phyloP scores from a whole-genome alignment of 1,284 basidiomycete genomes.

The Rhodotorula sp. region DNA sequence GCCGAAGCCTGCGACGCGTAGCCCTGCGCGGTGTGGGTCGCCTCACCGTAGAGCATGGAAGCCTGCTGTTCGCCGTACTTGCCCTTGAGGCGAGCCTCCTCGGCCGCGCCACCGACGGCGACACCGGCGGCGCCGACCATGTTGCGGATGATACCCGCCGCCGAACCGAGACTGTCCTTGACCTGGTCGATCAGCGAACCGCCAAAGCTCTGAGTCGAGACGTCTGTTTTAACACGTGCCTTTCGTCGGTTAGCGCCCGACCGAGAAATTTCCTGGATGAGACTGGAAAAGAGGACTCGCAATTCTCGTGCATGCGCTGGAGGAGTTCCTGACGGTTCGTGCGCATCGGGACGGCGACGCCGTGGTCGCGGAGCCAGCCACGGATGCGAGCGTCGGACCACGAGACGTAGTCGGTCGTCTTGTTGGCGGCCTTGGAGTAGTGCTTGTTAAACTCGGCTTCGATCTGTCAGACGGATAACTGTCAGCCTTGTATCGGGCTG shows the following conservation, averaged over 20 bases:
- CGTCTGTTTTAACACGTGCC: slow-evolving; percentile 16
- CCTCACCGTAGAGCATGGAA: slow-evolving; percentile 26
- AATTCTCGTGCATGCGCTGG: slow-evolving; percentile 67
- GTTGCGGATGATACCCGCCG: slow-evolving; percentile 42
- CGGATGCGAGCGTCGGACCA: slow-evolving; percentile 47
- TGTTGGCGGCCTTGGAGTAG: slow-evolving; percentile 39
- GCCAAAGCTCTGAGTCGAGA: slow-evolving; percentile 38
- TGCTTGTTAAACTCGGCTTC: slow-evolving; percentile 42
- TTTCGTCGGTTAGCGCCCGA: too few relatives aligned
- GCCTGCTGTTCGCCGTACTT: slow-evolving; percentile 42
- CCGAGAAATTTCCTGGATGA: not conserved
- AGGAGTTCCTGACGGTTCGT: slow-evolving; percentile 66
- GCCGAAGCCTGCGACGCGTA: slow-evolving; percentile 21
- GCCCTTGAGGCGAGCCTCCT: slow-evolving; percentile 44
- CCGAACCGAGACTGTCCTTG: slow-evolving; percentile 41
- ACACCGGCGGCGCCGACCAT: slow-evolving; percentile 39
- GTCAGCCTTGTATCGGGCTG: too few relatives aligned
- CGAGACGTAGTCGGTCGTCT: slow-evolving; percentile 44
- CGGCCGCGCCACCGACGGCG: slow-evolving; percentile 34
- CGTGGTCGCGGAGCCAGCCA: slow-evolving; percentile 46
- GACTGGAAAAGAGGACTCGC: slow-evolving; percentile 12
- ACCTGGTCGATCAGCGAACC: slow-evolving; percentile 32
- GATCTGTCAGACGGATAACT: slow-evolving; percentile 28
- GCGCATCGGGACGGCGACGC: slow-evolving; percentile 27
- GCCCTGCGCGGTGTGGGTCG: slow-evolving; percentile 7